These are phyloP conservation scores for Neurospora tetrasperma DNA, from an alignment of 495 filamentous ascomycete genomes.

Conservation along the genomic window DNA sequence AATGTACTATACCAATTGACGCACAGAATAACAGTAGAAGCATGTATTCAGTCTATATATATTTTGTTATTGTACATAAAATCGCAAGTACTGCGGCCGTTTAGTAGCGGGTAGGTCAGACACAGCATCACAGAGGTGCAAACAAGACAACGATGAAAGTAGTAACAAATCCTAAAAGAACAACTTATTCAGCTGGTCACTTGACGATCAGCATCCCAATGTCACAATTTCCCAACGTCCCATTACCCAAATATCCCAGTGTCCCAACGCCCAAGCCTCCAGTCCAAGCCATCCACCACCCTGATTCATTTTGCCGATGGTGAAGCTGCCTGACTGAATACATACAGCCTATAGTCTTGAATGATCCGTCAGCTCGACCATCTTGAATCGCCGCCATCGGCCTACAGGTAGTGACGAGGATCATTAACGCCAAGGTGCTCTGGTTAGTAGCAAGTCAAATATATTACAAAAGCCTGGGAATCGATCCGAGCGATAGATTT, in stretches of 20 bases:
- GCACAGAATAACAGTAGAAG: neutral
- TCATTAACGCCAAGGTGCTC: too few relatives aligned
- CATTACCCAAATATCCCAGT: neutral
- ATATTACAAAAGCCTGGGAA: too few relatives aligned
- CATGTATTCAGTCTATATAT: neutral
- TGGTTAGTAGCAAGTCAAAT: too few relatives aligned
- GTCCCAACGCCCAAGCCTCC: neutral
- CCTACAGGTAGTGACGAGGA: too few relatives aligned
- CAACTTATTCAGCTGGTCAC: neutral
- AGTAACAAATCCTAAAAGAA: neutral
- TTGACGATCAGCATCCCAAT: neutral
- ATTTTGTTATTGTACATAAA: neutral
- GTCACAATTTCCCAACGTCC: neutral
- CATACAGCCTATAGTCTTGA: neutral
- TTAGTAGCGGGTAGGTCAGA: neutral
- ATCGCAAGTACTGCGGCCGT: neutral
- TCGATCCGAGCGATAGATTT: too few relatives aligned
- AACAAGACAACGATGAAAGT: neutral
- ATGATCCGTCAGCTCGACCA: neutral
- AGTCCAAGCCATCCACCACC: neutral
- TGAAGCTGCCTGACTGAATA: neutral
- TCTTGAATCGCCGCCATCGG: too few relatives aligned
- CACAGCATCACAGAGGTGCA: neutral
- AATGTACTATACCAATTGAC: neutral
- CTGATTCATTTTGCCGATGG: neutral